Evolutionary conservation across 805 yeast genomes (phyloP).

Genomic region (Torulaspora gathmanii): DNA sequence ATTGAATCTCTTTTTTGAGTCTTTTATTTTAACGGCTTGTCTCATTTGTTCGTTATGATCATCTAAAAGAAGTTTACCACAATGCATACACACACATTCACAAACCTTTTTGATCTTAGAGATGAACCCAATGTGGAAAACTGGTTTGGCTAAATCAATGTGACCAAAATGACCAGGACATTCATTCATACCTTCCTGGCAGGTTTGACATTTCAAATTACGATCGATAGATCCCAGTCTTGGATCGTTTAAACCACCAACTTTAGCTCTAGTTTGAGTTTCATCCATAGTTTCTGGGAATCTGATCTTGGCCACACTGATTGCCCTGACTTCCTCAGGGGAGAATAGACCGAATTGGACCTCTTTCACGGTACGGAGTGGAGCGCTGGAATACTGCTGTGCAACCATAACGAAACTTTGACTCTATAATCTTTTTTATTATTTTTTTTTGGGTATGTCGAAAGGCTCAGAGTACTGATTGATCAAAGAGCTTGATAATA

Average conservation of each 20-base stretch:
- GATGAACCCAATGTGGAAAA: conserved; percentile 93
- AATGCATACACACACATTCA: conserved; percentile 97
- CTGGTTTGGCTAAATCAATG: conserved; percentile 96
- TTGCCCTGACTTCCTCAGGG: conserved; percentile 96
- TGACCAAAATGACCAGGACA: conserved; percentile 99
- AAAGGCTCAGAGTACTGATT: conserved; percentile 5
- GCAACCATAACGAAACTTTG: conserved; percentile 36
- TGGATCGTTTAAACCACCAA: conserved; percentile 96
- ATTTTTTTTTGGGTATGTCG: conserved; percentile 1
- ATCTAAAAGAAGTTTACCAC: conserved; percentile 90
- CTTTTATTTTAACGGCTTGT: conserved; percentile 81
- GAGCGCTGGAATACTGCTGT: conserved; percentile 96
- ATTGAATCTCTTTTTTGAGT: conserved; percentile 92
- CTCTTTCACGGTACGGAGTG: conserved; percentile 94
- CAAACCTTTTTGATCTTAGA: conserved; percentile 91
- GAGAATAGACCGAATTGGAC: conserved; percentile 97
- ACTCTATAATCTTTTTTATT: conserved; percentile 6
- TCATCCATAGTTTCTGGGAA: conserved; percentile 99
- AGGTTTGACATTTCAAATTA: conserved; percentile 96
- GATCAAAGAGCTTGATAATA: neutral
- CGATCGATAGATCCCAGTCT: conserved; percentile 96
- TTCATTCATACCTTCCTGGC: conserved; percentile 98
- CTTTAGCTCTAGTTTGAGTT: conserved; percentile 88
- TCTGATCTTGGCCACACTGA: conserved; percentile 95
- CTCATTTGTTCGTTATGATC: conserved; percentile 69